Conservation (phyloP, 768 basidiomycete genomes). For the Cubamyces sp. region DNA sequence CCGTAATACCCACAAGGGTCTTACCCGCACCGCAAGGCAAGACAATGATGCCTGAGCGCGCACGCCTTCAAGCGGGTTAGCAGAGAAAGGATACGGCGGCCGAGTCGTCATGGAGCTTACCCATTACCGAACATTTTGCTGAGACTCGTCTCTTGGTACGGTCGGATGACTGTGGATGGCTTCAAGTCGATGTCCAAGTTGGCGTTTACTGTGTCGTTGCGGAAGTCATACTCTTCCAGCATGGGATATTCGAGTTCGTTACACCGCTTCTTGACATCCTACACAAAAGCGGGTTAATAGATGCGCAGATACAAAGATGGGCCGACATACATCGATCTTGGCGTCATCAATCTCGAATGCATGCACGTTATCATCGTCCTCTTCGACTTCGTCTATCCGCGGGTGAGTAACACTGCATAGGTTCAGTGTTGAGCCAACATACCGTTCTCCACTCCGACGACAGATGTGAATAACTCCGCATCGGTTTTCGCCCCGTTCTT, state of each 20-base stretch:
- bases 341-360: conserved; percentile 95
- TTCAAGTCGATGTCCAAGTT: conserved; percentile 99
- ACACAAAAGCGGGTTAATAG: neutral
- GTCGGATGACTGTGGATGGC: conserved; percentile 94
- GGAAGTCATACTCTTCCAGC: conserved; percentile 99
- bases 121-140: conserved; percentile 99
- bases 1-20: conserved; percentile 98
- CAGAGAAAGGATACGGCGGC: conserved; percentile 9
- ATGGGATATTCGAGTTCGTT: conserved; percentile 97
- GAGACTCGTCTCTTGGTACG: conserved; percentile 97
- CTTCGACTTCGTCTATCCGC: conserved; percentile 88
- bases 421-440: conserved; percentile 29
- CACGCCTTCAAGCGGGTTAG: conserved; percentile 64
- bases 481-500: conserved; percentile 49
- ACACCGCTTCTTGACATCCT: conserved; percentile 97
- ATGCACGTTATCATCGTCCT: conserved; percentile 97
- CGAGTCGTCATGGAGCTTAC: conserved; percentile 44
- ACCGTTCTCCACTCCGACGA: conserved; percentile 94
- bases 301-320: neutral
- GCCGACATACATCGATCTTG: conserved; percentile 79
- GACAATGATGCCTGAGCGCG: conserved; percentile 97
- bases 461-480: conserved; percentile 87
- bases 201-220: conserved; percentile 94
- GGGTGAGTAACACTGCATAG: conserved; percentile 8
- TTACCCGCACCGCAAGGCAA: conserved; percentile 98